Base-by-base conservation (phyloP, 257 asterid genomes). In the Anisodus acutangulus region DNA sequence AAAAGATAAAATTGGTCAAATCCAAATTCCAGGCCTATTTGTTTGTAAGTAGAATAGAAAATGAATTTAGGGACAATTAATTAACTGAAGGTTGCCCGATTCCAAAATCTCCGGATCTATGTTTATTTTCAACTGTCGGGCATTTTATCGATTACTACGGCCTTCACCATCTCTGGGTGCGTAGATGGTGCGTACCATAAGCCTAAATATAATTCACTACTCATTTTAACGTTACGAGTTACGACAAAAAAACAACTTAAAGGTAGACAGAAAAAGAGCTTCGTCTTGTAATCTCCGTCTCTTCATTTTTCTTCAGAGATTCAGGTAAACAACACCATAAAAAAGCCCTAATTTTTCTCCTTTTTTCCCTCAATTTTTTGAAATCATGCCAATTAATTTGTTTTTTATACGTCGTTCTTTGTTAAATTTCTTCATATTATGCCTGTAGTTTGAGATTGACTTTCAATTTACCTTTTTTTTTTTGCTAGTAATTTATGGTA, bases 261-360 rank as follows among this genome's bases (percentile, higher is more conserved):
- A 47, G 51, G 51, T 5, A 47, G 51, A 47, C 2, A 6, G 4
- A 7, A 8, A 53, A 53, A n/a, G 31, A 10, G 6, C n/a, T 45
- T 19, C 80, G 37, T 47, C 39, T 71, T 66, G 41, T 19, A 9
- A 45, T 72, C 80, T 45, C 59, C 39, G 59, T 35, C 16, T 17
- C 31, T 70, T 49, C 79, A 70, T 41, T 70, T 70, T 43, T 70
- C 57, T 17, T 43, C 35, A n/a, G 57, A 43, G 57, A 70, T 70
- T 70, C 79, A 72, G 80, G 80, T 72, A 72, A 71, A 22, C 35
- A 45, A 8, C 58, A 45, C 37, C 58, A 43, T 37, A 11, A 45
- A 17, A 70, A 72, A 72, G n/a, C 59, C 80, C 80, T 72, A 45
- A n/a, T 45, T n/a, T 70, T 43, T 26, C 72, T 66, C 45, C 71